Evolutionary conservation across 805 yeast species (phyloP).

Genomic region (Ogataea pilisensis): DNA sequence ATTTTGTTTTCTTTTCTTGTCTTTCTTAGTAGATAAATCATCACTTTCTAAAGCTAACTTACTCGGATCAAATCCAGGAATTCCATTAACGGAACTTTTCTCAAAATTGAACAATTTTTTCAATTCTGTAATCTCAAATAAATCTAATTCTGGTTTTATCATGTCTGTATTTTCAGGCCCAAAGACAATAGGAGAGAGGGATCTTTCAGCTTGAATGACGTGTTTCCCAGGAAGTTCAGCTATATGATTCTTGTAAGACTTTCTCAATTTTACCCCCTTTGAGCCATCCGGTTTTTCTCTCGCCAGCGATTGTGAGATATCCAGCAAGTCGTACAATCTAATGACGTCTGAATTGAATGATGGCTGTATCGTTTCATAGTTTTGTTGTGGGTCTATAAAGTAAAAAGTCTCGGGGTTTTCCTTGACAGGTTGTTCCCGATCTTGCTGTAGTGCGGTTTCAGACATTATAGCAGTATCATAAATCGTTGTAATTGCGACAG

Average conservation of each 20-base stretch:
- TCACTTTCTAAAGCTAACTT: conserved; percentile 58
- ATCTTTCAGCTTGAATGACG: conserved; percentile 49
- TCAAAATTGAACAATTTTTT: conserved; percentile 53
- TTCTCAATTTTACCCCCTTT: conserved; percentile 87
- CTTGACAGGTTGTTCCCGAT: background rate
- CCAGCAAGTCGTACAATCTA: conserved; percentile 59
- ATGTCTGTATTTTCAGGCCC: conserved; percentile 37
- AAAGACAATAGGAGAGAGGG: conserved; percentile 36
- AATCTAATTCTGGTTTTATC: conserved; percentile 37
- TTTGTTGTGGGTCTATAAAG: conserved; percentile 27
- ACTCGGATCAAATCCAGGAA: conserved; percentile 71
- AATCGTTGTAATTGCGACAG: too few relatives aligned
- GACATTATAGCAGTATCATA: too few relatives aligned
- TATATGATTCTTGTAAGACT: conserved; percentile 92
- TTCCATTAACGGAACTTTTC: conserved; percentile 61
- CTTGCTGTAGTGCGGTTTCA: background rate
- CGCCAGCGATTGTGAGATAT: conserved; percentile 75
- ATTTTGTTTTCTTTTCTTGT: conserved; percentile 25
- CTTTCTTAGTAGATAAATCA: conserved; percentile 18
- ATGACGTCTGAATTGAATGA: conserved; percentile 74
- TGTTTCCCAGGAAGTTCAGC: conserved; percentile 81
- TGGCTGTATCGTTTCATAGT: conserved; percentile 48
- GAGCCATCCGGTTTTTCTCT: conserved; percentile 84
- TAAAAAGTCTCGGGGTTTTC: too few relatives aligned
- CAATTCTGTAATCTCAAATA: conserved; percentile 47